phyloP scores from a whole-genome alignment of 2,329 filamentous ascomycete species.

The Nigrospora osmanthi region DNA sequence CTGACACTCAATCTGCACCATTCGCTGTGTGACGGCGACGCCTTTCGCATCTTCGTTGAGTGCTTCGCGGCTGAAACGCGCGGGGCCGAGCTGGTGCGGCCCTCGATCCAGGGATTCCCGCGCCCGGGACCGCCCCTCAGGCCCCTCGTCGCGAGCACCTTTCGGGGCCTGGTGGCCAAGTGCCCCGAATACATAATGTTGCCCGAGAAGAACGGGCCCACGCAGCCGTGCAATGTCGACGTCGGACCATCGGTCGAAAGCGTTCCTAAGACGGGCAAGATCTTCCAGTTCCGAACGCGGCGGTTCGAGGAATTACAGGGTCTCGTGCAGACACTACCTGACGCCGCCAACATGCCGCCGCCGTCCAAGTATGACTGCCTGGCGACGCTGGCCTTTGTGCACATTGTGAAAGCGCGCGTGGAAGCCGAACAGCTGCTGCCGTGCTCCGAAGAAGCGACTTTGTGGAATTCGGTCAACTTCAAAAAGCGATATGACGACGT shows the following conservation, averaged over 20 bases:
- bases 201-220: constrained; percentile 25
- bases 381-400: constrained; percentile 30
- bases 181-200: constrained; percentile 31
- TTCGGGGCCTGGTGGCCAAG: constrained; percentile 16
- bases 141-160: constrained; percentile 7
- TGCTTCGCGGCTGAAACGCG: constrained; percentile 27
- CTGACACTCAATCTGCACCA: constrained; percentile 33
- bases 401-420: constrained; percentile 26
- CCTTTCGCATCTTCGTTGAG: constrained; percentile 28
- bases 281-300: constrained; percentile 29
- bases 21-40: constrained; percentile 31
- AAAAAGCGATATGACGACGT: constrained; percentile 22
- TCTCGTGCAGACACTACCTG: constrained; percentile 10
- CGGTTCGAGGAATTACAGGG: constrained; percentile 23
- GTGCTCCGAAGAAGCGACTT: constrained; percentile 10
- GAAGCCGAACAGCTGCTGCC: constrained; percentile 13
- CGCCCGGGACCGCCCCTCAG: constrained; percentile 5
- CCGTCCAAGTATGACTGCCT: constrained; percentile 32
- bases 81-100: constrained; percentile 11
- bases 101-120: constrained; percentile 18
- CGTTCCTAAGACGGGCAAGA: constrained; percentile 28
- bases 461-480: constrained; percentile 36
- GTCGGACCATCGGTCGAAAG: constrained; percentile 16
- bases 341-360: constrained; percentile 13
- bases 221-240: constrained; percentile 20